Evolutionary conservation across 352 stramenopile genomes (phyloP).

Genomic region (Phytopythium vexans): DNA sequence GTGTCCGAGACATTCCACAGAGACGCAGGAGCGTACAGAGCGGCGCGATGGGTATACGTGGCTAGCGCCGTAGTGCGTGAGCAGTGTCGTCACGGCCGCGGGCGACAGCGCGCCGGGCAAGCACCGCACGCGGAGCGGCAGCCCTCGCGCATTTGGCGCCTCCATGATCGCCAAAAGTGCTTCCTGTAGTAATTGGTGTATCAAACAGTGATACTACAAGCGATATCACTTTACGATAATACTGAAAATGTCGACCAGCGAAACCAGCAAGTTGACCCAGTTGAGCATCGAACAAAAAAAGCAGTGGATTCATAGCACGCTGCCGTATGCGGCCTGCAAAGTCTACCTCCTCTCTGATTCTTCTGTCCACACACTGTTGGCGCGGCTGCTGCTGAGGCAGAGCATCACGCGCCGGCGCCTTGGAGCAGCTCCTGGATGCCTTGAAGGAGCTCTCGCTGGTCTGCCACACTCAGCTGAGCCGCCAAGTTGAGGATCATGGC

Average conservation of each 20-base stretch:
- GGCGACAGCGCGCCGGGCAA: conserved; percentile 52
- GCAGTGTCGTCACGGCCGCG: conserved; percentile 50
- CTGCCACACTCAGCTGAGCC: conserved; percentile 49
- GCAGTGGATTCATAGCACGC: no score
- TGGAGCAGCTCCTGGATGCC: conserved; percentile 63
- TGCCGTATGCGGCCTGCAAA: no score
- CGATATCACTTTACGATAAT: no score
- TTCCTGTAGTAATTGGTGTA: no score
- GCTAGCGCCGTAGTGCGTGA: conserved; percentile 55
- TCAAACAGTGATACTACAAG: no score
- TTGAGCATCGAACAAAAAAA: no score
- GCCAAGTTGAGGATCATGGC: conserved; percentile 77
- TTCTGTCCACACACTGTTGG: neutral
- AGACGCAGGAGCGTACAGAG: conserved; percentile 15
- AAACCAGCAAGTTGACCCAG: no score
- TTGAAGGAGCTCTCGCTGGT: conserved; percentile 70
- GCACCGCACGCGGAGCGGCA: conserved; percentile 52
- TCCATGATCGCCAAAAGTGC: neutral
- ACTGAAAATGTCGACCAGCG: no score
- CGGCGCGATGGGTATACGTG: conserved; percentile 39
- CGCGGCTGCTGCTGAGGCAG: neutral
- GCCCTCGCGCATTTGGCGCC: neutral
- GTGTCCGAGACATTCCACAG: no score
- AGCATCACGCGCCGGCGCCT: conserved; percentile 17
- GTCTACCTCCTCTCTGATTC: neutral